Percentiles rank a stretch among this genome's conserved stretches.
Evolutionary conservation across 768 basidiomycete genomes (phyloP).

Genomic region (Polyporus arcularius): DNA sequence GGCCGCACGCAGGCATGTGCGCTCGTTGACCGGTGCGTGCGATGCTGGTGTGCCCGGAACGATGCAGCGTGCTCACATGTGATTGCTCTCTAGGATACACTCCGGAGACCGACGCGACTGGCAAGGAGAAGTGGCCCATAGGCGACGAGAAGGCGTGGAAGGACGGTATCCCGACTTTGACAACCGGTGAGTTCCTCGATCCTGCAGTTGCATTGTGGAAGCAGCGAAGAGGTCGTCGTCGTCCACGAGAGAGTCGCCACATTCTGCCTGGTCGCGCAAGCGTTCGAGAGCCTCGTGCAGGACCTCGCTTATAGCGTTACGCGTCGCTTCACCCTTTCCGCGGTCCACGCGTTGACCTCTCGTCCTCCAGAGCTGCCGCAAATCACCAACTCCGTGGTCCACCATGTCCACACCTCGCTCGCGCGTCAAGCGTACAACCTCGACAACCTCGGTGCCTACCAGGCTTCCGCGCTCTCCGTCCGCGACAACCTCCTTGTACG

Average conservation of each 20-base stretch:
- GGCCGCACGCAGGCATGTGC: constrained; percentile 52
- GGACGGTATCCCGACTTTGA: constrained; percentile 54
- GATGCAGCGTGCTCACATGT: neutral
- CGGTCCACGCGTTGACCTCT: neutral
- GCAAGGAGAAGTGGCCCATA: constrained; percentile 84
- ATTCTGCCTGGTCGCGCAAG: neutral
- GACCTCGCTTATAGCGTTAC: neutral
- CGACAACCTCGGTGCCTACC: constrained; percentile 85
- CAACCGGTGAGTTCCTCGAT: constrained; percentile 46
- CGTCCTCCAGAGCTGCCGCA: constrained; percentile 49
- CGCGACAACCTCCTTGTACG: constrained; percentile 84
- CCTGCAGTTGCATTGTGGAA: neutral
- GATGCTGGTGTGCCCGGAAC: neutral
- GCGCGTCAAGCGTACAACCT: constrained; percentile 91
- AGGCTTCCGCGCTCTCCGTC: constrained; percentile 85
- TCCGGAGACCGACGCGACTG: constrained; percentile 73
- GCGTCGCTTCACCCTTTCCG: constrained; percentile 6
- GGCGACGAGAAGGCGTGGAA: constrained; percentile 81
- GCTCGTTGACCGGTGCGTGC: constrained; percentile 44
- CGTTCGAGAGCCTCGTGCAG: constrained; percentile 18
- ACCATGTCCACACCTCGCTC: constrained; percentile 86
- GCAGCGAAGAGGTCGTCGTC: neutral
- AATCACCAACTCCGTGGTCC: constrained; percentile 76
- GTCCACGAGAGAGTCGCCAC: constrained; percentile 1
- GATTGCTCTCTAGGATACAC: constrained; percentile 56